phyloP scores from a whole-genome alignment of 83 land plant genomes.

The Picea abies region DNA sequence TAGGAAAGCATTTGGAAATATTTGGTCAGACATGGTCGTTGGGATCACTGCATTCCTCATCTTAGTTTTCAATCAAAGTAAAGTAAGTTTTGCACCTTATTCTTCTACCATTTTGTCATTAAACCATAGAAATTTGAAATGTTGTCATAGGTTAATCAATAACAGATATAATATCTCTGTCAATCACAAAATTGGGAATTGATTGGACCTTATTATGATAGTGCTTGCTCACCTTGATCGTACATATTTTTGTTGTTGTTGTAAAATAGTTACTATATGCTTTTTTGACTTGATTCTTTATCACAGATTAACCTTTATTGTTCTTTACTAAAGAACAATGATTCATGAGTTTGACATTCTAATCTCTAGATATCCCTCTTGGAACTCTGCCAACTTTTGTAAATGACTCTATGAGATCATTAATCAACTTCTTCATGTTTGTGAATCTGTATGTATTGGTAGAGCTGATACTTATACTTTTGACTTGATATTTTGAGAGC shows the following conservation, averaged over 20 bases:
- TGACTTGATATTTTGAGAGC: too few species aligned
- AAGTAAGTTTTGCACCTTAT: conserved; percentile 50
- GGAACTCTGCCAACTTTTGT: background rate
- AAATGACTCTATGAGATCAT: background rate
- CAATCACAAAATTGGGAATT: background rate
- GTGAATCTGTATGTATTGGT: background rate
- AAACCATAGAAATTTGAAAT: too few species aligned
- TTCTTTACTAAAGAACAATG: conserved; percentile 1
- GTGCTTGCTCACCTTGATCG: background rate
- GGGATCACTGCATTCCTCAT: conserved; percentile 74
- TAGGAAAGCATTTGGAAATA: conserved; percentile 84
- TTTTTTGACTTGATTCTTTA: background rate
- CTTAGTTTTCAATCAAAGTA: conserved; percentile 72
- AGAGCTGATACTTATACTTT: background rate
- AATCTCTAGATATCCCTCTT: background rate
- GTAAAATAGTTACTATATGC: background rate
- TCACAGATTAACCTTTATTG: background rate
- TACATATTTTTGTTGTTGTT: background rate
- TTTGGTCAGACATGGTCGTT: conserved; percentile 91
- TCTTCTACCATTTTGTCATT: background rate
- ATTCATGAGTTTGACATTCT: background rate
- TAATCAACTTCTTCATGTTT: background rate
- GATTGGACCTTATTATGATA: background rate
- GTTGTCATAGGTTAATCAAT: too few species aligned
- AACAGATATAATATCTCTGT: background rate